Evolutionary conservation across 257 asterid genomes (phyloP).

Genomic region (Rhazya stricta): DNA sequence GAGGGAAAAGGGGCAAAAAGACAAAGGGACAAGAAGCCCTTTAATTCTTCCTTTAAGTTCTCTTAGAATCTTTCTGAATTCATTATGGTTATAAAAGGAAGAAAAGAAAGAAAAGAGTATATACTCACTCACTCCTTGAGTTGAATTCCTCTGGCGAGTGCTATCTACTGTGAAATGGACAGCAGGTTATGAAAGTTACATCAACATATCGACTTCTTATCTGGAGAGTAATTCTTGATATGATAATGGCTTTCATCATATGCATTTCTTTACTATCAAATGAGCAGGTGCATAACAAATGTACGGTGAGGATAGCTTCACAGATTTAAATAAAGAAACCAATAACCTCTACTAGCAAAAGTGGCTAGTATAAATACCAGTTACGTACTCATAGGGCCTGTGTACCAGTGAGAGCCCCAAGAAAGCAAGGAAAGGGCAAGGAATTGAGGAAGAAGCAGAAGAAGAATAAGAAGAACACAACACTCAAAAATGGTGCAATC

Average conservation of each 20-base stretch:
- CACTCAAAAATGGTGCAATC: conserved; percentile 33
- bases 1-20: not conserved
- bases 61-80: not conserved
- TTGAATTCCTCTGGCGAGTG: not conserved
- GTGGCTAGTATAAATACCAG: conserved; percentile 10
- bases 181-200: conserved; percentile 55
- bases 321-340: not conserved
- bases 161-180: conserved; percentile 23
- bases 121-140: no score
- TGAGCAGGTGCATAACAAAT: not conserved
- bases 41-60: not conserved
- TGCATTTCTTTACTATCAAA: not conserved
- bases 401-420: conserved; percentile 5
- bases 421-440: not conserved
- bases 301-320: not conserved
- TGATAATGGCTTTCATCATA: conserved; percentile 13
- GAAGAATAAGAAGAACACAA: not conserved
- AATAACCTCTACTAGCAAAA: not conserved
- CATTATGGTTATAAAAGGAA: not conserved
- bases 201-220: conserved; percentile 44
- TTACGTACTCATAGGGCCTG: not conserved
- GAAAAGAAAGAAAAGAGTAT: not conserved
- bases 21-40: not conserved
- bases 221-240: not conserved
- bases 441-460: not conserved